A percentile compares a stretch with the other conserved stretches of the same genome.
phyloP scores from a whole-genome alignment of 306 rosid genomes.

The Trifolium pratense region DNA sequence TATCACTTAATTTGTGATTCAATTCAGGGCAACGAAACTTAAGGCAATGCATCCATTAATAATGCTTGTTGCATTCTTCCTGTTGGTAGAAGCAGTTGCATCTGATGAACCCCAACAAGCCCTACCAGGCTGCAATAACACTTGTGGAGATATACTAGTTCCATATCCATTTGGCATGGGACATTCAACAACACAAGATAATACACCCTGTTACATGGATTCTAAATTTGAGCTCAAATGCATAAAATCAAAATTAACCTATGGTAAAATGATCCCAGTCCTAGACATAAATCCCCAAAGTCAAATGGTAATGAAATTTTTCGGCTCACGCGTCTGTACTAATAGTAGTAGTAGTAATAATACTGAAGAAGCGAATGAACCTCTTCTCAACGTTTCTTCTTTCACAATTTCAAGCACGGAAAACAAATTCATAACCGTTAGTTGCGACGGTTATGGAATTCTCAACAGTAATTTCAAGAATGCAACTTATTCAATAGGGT shows the following conservation, averaged over 20 bases:
- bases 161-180: conserved; percentile 62
- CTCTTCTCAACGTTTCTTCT: background rate
- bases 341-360: background rate
- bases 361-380: background rate
- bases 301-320: background rate
- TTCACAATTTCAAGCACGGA: conserved; percentile 15
- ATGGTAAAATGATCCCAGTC: background rate
- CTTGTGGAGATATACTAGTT: conserved; percentile 49
- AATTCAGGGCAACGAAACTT: background rate
- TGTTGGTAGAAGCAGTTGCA: background rate
- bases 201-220: conserved; percentile 21
- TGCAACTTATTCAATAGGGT: background rate
- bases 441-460: background rate
- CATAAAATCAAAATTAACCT: background rate
- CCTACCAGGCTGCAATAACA: conserved; percentile 22
- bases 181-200: background rate
- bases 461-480: background rate
- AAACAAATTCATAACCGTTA: background rate
- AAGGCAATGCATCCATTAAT: background rate
- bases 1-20: background rate
- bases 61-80: background rate
- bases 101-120: background rate
- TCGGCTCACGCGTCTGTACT: background rate
- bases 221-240: background rate
- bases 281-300: conserved; percentile 29